Evolutionary conservation across 768 basidiomycete genomes (phyloP).

Genomic region (Pholiota microspora): DNA sequence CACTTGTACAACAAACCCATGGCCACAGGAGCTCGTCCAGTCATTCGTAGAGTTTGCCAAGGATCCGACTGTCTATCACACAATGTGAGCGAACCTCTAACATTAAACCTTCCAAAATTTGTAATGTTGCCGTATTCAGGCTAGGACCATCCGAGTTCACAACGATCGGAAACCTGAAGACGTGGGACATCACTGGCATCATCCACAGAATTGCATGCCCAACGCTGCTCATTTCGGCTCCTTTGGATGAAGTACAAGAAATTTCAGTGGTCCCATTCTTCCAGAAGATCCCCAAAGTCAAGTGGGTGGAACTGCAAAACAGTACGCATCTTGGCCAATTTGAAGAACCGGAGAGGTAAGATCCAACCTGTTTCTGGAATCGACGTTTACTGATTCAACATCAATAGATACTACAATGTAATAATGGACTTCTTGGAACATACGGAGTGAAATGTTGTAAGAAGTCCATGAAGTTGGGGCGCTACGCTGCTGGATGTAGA

Average conservation of each 20-base stretch:
- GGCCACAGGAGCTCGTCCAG: slow-evolving; percentile 30
- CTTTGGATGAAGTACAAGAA: slow-evolving; percentile 21
- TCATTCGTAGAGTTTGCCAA: slow-evolving; percentile 23
- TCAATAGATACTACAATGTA: background rate
- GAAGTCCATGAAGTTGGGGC: no score
- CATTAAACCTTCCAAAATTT: background rate
- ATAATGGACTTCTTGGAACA: background rate
- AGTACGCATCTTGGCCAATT: slow-evolving; percentile 15
- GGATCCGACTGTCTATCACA: slow-evolving; percentile 30
- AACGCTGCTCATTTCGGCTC: slow-evolving; percentile 22
- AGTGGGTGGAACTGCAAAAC: slow-evolving; percentile 18
- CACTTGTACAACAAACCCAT: slow-evolving; percentile 28
- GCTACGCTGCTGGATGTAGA: no score
- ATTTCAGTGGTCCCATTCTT: slow-evolving; percentile 16
- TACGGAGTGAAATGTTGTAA: no score
- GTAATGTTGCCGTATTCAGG: slow-evolving; percentile 19
- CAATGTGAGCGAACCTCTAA: slow-evolving; percentile 26
- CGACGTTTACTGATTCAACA: background rate
- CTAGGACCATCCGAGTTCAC: slow-evolving; percentile 33
- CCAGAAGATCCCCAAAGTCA: slow-evolving; percentile 15
- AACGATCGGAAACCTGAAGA: slow-evolving; percentile 20
- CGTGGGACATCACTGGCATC: slow-evolving; percentile 21
- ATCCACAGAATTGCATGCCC: slow-evolving; percentile 19
- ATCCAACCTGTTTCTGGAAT: background rate
- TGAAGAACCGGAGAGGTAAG: slow-evolving; percentile 18